These are phyloP conservation scores for Podospora pseudopauciseta DNA, from an alignment of 495 filamentous ascomycete species.

Conservation along the genomic window DNA sequence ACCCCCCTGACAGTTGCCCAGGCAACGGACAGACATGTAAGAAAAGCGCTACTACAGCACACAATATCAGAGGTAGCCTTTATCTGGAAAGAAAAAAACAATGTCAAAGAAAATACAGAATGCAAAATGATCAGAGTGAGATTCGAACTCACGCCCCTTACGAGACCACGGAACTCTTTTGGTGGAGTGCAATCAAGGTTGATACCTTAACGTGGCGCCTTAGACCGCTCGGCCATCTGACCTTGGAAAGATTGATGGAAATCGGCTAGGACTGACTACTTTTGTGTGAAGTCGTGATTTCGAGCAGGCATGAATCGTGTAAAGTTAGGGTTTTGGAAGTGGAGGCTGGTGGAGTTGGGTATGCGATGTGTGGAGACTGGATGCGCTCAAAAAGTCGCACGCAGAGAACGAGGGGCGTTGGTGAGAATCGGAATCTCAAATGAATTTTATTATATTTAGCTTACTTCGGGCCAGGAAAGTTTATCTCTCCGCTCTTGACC, in stretches of 20 bases:
- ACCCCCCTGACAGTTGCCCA: background rate
- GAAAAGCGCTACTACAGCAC: background rate
- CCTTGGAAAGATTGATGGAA: background rate
- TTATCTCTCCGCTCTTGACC: background rate
- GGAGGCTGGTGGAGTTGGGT: background rate
- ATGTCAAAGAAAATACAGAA: background rate
- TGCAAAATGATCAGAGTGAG: background rate
- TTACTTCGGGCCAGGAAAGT: no score
- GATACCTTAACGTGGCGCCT: background rate
- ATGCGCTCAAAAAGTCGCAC: no score
- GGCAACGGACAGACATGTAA: background rate
- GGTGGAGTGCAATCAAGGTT: background rate
- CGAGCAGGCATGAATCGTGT: background rate
- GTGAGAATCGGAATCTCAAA: no score
- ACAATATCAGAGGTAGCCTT: background rate
- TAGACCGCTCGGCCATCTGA: background rate
- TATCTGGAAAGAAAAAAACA: no score
- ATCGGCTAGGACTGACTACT: background rate
- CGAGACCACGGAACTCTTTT: background rate
- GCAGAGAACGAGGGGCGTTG: no score
- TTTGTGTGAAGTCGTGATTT: background rate
- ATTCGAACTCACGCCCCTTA: background rate
- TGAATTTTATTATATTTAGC: no score
- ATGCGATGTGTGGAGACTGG: background rate
- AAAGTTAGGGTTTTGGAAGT: background rate